Conservation (phyloP, 305 asterid species). For the Fraxinus nigra region DNA sequence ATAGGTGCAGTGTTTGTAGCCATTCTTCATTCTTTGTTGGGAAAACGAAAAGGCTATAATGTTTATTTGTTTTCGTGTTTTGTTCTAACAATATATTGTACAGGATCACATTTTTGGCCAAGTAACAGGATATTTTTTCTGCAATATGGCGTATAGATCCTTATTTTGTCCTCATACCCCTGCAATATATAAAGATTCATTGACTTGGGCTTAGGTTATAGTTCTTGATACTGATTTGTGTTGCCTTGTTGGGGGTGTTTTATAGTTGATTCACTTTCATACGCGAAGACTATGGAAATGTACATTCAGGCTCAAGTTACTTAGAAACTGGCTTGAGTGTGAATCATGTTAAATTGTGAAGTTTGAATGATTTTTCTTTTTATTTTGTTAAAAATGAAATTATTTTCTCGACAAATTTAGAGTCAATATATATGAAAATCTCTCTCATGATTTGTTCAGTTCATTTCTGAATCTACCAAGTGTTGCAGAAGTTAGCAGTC, state of each 20-base stretch:
- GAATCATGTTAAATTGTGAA: neutral
- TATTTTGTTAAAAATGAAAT: no score
- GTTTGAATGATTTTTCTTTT: neutral
- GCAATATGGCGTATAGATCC: constrained; percentile 9
- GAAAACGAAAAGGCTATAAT: constrained; percentile 5
- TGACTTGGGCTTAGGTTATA: neutral
- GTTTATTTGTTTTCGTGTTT: constrained; percentile 5
- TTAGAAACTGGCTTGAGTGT: neutral
- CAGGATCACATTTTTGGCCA: constrained; percentile 20
- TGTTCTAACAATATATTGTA: constrained; percentile 31
- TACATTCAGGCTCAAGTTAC: neutral
- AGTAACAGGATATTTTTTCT: constrained; percentile 12
- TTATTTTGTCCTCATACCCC: constrained; percentile 13
- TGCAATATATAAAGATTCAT: neutral
- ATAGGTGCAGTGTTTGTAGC: constrained; percentile 40
- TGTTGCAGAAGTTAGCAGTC: neutral
- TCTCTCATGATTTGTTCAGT: neutral
- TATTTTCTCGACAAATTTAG: neutral
- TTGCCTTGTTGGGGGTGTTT: neutral
- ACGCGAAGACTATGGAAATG: neutral
- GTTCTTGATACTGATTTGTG: neutral
- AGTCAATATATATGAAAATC: neutral
- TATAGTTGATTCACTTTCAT: neutral
- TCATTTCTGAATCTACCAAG: neutral
- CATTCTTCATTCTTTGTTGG: constrained; percentile 57